Conservation (phyloP, 768 basidiomycete genomes). For the Russula earlei region DNA sequence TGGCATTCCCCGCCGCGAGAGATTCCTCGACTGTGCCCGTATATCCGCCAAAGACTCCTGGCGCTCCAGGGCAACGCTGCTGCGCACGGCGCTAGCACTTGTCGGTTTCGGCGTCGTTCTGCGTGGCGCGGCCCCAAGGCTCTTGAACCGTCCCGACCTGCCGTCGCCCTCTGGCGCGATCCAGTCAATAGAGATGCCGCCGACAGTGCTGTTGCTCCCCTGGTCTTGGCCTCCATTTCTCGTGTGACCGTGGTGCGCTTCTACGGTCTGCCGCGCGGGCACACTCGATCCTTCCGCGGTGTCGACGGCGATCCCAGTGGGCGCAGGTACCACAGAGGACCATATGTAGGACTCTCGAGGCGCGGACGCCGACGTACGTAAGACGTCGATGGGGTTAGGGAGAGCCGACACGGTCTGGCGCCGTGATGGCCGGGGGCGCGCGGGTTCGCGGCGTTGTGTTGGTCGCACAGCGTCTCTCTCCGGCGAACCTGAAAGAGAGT, state of each 20-base stretch:
- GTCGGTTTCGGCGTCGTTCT: slow-evolving; percentile 4
- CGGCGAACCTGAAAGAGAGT: background rate
- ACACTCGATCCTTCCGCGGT: background rate
- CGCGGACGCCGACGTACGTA: background rate
- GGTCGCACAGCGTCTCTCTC: background rate
- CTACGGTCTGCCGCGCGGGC: background rate
- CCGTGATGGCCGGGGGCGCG: background rate
- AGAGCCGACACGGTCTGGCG: background rate
- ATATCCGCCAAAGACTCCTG: background rate
- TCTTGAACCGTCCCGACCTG: background rate
- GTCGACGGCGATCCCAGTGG: background rate
- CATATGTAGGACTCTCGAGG: background rate
- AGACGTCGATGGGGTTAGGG: background rate
- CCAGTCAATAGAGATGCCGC: slow-evolving; percentile 12
- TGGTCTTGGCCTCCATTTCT: background rate
- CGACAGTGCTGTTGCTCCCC: background rate
- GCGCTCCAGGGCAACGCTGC: slow-evolving; percentile 13
- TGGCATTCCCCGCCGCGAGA: background rate
- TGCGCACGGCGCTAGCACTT: background rate
- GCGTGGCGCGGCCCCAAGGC: background rate
- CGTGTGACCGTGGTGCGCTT: background rate
- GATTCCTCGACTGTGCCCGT: background rate
- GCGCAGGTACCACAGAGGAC: background rate
- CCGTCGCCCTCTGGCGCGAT: slow-evolving; percentile 3
- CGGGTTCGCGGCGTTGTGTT: background rate